Conservation (phyloP, 331 rosid genomes). For the Acacia pycnantha region DNA sequence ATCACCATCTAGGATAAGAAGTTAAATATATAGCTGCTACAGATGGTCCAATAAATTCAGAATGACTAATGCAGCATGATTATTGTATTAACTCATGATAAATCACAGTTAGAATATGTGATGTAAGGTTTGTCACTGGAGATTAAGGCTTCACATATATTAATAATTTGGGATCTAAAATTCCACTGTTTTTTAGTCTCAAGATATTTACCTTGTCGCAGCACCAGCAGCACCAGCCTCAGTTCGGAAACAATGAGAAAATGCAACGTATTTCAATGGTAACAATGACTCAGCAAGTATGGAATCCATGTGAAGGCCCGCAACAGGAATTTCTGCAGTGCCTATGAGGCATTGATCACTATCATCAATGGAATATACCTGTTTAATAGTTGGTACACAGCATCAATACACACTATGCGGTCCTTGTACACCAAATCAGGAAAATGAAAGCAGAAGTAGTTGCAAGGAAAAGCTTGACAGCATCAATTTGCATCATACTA, state of each 20-base stretch:
- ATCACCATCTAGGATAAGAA: slow-evolving; percentile 2
- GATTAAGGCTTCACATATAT: not conserved
- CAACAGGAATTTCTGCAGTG: slow-evolving; percentile 98
- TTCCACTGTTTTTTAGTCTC: not conserved
- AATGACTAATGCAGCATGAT: not conserved
- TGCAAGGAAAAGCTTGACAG: slow-evolving; percentile 10
- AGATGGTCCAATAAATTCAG: not conserved
- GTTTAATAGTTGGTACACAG: slow-evolving; percentile 30
- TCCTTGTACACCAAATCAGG: slow-evolving; percentile 10
- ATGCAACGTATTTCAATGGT: slow-evolving; percentile 86
- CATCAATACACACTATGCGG: slow-evolving; percentile 29
- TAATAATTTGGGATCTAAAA: not conserved
- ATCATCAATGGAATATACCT: slow-evolving; percentile 92
- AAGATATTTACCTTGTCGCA: slow-evolving; percentile 63
- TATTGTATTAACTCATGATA: not conserved
- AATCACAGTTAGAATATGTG: not conserved
- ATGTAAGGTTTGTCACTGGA: not conserved
- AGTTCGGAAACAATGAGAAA: slow-evolving; percentile 94
- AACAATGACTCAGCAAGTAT: slow-evolving; percentile 69
- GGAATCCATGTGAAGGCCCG: slow-evolving; percentile 98
- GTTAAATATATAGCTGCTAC: not conserved
- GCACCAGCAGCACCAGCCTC: slow-evolving; percentile 99
- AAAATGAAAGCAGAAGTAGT: slow-evolving; percentile 3
- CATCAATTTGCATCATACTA: slow-evolving; percentile 1
- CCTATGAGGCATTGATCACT: slow-evolving; percentile 97